Evolutionary conservation across 768 basidiomycete genomes (phyloP).

Genomic region (Boletus sensibilis): DNA sequence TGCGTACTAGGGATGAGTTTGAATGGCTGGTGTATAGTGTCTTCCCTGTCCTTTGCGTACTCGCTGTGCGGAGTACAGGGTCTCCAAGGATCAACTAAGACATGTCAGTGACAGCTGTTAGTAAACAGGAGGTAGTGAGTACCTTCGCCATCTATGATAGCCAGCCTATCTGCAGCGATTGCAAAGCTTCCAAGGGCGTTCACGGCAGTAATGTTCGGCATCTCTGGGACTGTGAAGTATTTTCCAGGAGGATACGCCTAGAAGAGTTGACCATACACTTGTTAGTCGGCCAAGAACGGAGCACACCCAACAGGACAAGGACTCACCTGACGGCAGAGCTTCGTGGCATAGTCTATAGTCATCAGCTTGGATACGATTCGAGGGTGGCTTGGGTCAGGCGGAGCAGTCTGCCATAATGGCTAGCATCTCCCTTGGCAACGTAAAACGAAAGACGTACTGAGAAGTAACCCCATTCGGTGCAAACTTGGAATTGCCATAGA

Average conservation of each 20-base stretch:
- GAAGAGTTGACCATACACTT: neutral
- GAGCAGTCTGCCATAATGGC: conserved; percentile 54
- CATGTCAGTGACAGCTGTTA: neutral
- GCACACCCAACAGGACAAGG: neutral
- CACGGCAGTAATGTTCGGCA: conserved; percentile 81
- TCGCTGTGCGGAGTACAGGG: conserved; percentile 81
- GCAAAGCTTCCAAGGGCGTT: conserved; percentile 84
- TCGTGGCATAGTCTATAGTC: conserved; percentile 67
- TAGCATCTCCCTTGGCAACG: neutral
- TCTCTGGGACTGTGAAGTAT: conserved; percentile 63
- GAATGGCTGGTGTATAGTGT: conserved; percentile 76
- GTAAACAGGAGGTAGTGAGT: conserved; percentile 2
- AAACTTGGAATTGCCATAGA: conserved; percentile 87
- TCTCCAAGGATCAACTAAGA: conserved; percentile 83
- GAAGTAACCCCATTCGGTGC: conserved; percentile 96
- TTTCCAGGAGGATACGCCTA: conserved; percentile 80
- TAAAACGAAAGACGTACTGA: conserved; percentile 44
- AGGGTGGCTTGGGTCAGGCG: conserved; percentile 65
- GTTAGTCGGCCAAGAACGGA: neutral
- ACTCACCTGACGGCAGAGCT: conserved; percentile 63
- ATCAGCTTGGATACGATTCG: conserved; percentile 79
- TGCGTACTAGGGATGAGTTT: conserved; percentile 80
- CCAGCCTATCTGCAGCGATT: conserved; percentile 76
- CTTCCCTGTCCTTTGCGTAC: conserved; percentile 63
- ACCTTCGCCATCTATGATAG: conserved; percentile 88